These are phyloP conservation scores for Austroboletus novae-zelandiae DNA, from an alignment of 1,284 basidiomycete species.

Conservation along the genomic window DNA sequence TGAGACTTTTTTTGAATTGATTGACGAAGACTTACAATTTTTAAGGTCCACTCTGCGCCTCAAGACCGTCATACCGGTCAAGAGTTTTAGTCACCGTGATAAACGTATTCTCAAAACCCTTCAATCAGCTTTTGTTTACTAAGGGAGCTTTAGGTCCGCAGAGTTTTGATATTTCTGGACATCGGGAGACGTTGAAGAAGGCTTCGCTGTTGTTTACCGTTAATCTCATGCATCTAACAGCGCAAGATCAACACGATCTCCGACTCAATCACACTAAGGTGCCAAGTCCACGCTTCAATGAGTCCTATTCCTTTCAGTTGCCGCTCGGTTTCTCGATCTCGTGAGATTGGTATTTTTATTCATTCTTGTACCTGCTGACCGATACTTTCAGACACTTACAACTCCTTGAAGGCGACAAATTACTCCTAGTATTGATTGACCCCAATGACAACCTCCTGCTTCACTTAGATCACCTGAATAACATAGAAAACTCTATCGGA, in stretches of 20 bases:
- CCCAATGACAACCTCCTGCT: constrained; percentile 32
- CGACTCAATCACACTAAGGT: constrained; percentile 37
- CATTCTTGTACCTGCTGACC: constrained; percentile 14
- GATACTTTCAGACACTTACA: constrained; percentile 30
- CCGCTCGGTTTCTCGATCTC: constrained; percentile 29
- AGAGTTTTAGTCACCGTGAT: not conserved
- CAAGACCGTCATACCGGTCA: constrained; percentile 3
- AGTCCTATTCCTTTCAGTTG: constrained; percentile 34
- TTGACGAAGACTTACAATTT: not conserved
- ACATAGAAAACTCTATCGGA: constrained; percentile 33
- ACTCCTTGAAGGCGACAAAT: constrained; percentile 37
- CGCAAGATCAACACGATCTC: constrained; percentile 41
- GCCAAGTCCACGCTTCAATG: constrained; percentile 36
- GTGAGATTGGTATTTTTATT: constrained; percentile 34
- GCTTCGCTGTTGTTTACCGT: constrained; percentile 35
- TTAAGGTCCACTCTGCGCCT: constrained; percentile 20
- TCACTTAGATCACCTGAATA: constrained; percentile 37
- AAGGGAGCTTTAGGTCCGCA: constrained; percentile 3
- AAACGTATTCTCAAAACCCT: constrained; percentile 4
- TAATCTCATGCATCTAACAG: constrained; percentile 37
- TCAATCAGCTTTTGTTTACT: not conserved
- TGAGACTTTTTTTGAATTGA: constrained; percentile 8
- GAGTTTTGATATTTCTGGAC: constrained; percentile 22
- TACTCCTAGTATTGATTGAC: constrained; percentile 43
- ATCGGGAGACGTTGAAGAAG: constrained; percentile 17